A percentile compares a stretch with the other conserved stretches of the same genome.
Evolutionary conservation across 225 moss, liverwort and hornwort species (phyloP).

Genomic region (Neckera pumila): DNA sequence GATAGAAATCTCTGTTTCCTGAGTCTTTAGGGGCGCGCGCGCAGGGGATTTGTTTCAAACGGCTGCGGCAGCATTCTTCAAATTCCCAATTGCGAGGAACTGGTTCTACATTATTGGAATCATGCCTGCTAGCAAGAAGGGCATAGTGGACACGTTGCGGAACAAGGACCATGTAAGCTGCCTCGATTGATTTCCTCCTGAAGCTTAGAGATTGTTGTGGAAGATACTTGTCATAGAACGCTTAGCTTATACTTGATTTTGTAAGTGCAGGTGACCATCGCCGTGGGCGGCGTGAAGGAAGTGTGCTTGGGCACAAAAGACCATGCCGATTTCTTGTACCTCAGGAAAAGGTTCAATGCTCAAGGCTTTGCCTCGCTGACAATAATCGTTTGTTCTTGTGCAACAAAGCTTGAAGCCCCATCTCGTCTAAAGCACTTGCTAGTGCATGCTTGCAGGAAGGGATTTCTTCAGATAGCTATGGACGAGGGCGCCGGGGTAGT

Average conservation of each 20-base stretch:
- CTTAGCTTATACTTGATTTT: not conserved
- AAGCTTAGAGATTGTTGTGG: not conserved
- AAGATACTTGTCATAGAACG: not conserved
- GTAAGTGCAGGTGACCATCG: slow-evolving; percentile 59
- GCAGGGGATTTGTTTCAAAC: slow-evolving; percentile 83
- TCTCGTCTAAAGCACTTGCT: not conserved
- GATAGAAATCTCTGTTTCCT: not conserved
- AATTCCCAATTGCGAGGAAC: slow-evolving; percentile 40
- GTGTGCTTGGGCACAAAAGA: slow-evolving; percentile 77
- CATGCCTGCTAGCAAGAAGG: slow-evolving; percentile 46
- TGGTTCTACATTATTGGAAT: slow-evolving; percentile 64
- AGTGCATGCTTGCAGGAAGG: slow-evolving; percentile 37
- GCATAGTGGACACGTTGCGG: slow-evolving; percentile 49
- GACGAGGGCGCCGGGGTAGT: slow-evolving; percentile 71
- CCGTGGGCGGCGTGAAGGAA: slow-evolving; percentile 80
- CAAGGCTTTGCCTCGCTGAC: not conserved
- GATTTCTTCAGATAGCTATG: slow-evolving; percentile 72
- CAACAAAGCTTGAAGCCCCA: not conserved
- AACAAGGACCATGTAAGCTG: slow-evolving; percentile 66
- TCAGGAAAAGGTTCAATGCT: slow-evolving; percentile 22
- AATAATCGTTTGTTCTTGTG: not conserved
- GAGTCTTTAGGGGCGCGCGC: not conserved
- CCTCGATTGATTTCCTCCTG: not conserved
- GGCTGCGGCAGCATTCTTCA: slow-evolving; percentile 65
- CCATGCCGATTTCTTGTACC: slow-evolving; percentile 39